Percentiles rank a stretch among this genome's conserved stretches.
phyloP scores from a whole-genome alignment of 805 yeast species.

The Teunomyces atbi region DNA sequence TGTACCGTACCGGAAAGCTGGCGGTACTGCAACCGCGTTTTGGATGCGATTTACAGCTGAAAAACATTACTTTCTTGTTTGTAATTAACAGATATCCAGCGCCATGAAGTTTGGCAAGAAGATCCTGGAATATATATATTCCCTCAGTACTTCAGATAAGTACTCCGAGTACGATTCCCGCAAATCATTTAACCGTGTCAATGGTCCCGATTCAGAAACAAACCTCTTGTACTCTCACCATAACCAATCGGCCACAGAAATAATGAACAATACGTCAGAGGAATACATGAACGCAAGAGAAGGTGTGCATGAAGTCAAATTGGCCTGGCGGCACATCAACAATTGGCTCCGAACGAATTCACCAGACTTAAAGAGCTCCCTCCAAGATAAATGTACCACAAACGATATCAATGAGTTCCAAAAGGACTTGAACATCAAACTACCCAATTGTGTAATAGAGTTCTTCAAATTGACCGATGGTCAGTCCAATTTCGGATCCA shows the following conservation, averaged over 20 bases:
- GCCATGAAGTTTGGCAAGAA: conserved; percentile 32
- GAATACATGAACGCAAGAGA: conserved; percentile 39
- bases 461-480: conserved; percentile 86
- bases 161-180: conserved; percentile 64
- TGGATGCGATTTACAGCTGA: background rate
- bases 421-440: conserved; percentile 66
- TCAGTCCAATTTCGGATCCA: conserved; percentile 65
- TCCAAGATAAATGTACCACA: conserved; percentile 75
- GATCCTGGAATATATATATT: conserved; percentile 59
- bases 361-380: conserved; percentile 77
- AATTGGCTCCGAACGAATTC: conserved; percentile 76
- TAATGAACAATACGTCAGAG: conserved; percentile 26
- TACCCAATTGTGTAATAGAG: conserved; percentile 82
- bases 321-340: conserved; percentile 88
- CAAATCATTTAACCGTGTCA: conserved; percentile 42
- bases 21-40: background rate
- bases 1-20: background rate
- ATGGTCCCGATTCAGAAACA: conserved; percentile 39
- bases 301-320: conserved; percentile 71
- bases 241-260: conserved; percentile 22
- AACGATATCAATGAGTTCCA: conserved; percentile 83
- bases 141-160: conserved; percentile 64
- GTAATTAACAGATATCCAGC: background rate
- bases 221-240: conserved; percentile 29
- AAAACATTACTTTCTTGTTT: background rate